These are phyloP conservation scores for Hydnomerulius pinastri DNA, from an alignment of 768 basidiomycete genomes.

Conservation along the genomic window DNA sequence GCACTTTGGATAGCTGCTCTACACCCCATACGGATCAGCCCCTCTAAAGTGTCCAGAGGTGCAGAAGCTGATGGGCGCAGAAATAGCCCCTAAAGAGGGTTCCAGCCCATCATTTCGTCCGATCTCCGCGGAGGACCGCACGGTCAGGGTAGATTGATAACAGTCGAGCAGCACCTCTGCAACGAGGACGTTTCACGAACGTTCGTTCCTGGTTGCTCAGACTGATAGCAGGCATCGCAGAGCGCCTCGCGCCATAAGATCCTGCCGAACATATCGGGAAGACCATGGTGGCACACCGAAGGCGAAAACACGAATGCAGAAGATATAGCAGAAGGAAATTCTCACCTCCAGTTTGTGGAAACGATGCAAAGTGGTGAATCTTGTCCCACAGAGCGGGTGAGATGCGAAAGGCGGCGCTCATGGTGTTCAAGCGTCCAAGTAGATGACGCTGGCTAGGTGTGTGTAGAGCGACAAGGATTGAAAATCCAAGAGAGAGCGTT, in stretches of 20 bases:
- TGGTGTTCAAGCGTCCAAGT: no score
- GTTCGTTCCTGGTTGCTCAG: no score
- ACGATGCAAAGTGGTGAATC: conserved; percentile 88
- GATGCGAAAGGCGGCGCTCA: conserved; percentile 64
- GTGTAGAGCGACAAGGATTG: no score
- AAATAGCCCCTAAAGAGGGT: no score
- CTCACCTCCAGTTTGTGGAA: conserved; percentile 90
- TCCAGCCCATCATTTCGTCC: background rate
- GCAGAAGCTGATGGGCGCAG: background rate
- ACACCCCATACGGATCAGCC: no score
- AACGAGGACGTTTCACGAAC: background rate
- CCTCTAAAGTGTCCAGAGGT: background rate
- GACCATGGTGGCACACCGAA: background rate
- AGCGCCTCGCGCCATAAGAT: no score
- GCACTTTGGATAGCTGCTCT: no score
- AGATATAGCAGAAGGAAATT: conserved; percentile 2
- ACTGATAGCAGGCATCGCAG: no score
- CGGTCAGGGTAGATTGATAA: background rate
- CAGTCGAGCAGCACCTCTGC: background rate
- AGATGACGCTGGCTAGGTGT: no score
- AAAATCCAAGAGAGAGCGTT: no score
- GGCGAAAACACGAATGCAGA: background rate
- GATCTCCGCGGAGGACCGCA: background rate
- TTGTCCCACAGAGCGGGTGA: conserved; percentile 81
- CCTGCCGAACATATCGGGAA: background rate